These are phyloP conservation scores for Termitomyces sp. DNA, from an alignment of 768 basidiomycete genomes.

Conservation along the genomic window DNA sequence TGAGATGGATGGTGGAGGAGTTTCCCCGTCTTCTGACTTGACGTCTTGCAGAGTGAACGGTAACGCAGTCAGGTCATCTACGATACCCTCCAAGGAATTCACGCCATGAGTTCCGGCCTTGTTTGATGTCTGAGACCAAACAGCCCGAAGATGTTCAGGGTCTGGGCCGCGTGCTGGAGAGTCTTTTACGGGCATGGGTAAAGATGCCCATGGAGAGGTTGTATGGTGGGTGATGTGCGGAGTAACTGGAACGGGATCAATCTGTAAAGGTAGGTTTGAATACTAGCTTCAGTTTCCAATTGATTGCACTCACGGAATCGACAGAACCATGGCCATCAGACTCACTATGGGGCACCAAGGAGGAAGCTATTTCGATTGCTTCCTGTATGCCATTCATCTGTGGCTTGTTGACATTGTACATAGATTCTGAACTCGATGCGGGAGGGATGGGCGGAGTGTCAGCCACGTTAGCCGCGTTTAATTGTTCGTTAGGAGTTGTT, in stretches of 20 bases:
- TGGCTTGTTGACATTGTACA: neutral
- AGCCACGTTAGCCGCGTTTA: slow-evolving; percentile 17
- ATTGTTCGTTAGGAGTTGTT: slow-evolving; percentile 16
- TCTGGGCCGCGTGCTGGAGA: slow-evolving; percentile 65
- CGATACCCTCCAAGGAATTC: slow-evolving; percentile 81
- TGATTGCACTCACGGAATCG: slow-evolving; percentile 39
- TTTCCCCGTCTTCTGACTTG: slow-evolving; percentile 81
- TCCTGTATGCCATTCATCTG: slow-evolving; percentile 16
- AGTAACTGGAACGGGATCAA: neutral
- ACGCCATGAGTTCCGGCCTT: slow-evolving; percentile 60
- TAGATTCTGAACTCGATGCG: slow-evolving; percentile 1
- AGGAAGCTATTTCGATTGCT: slow-evolving; percentile 14
- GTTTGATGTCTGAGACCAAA: slow-evolving; percentile 78
- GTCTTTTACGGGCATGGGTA: slow-evolving; percentile 59
- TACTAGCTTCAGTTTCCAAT: neutral
- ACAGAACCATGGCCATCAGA: slow-evolving; percentile 47
- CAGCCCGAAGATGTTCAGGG: slow-evolving; percentile 79
- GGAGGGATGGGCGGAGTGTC: slow-evolving; percentile 11
- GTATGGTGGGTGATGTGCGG: slow-evolving; percentile 18
- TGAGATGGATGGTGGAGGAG: slow-evolving; percentile 59
- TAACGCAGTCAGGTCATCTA: slow-evolving; percentile 73
- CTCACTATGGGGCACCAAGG: slow-evolving; percentile 24
- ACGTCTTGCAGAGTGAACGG: slow-evolving; percentile 82
- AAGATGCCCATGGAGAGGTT: slow-evolving; percentile 47
- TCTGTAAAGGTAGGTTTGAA: slow-evolving; percentile 4